These are phyloP conservation scores for Coemansia sp. DNA, from an alignment of 192 early-diverging fungal species.

Conservation along the genomic window DNA sequence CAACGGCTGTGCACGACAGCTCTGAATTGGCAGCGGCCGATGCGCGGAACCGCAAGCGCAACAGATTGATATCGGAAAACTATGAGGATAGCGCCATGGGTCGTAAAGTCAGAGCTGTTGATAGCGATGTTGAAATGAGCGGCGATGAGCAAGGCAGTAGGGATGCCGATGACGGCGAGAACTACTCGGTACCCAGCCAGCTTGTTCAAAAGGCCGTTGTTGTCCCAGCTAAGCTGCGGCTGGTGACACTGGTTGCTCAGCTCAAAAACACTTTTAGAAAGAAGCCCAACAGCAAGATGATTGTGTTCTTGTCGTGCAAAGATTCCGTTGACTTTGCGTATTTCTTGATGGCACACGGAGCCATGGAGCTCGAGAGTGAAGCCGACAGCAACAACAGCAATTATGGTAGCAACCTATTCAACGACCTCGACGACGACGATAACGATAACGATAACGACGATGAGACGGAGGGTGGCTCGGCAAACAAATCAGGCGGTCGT, in stretches of 20 bases:
- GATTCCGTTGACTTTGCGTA: constrained; percentile 96
- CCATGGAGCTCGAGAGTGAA: constrained; percentile 37
- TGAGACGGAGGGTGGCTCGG: constrained; percentile 17
- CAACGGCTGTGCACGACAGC: constrained; percentile 43
- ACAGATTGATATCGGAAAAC: constrained; percentile 12
- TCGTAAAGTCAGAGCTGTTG: constrained; percentile 3
- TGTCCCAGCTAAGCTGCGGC: constrained; percentile 86
- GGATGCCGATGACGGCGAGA: constrained; percentile 9
- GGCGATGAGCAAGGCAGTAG: constrained; percentile 13
- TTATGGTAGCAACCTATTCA: constrained; percentile 53
- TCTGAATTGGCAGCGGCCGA: constrained; percentile 35
- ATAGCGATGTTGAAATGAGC: constrained; percentile 38
- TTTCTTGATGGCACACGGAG: constrained; percentile 68
- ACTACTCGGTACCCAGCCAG: constrained; percentile 77
- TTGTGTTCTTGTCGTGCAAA: constrained; percentile 91
- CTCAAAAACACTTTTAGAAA: constrained; percentile 56
- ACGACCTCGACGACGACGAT: constrained; percentile 17
- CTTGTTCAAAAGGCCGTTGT: constrained; percentile 83
- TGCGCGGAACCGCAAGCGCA: constrained; percentile 17
- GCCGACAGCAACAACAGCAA: constrained; percentile 42
- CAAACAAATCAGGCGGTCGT: constrained; percentile 1
- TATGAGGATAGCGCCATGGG: constrained; percentile 18
- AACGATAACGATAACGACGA: constrained; percentile 17
- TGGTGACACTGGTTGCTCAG: constrained; percentile 78
- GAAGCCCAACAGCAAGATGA: constrained; percentile 51